Percentiles rank a stretch among this genome's conserved stretches.
These are phyloP conservation scores for Myxozyma monticola DNA, from an alignment of 805 yeast species.

Conservation along the genomic window DNA sequence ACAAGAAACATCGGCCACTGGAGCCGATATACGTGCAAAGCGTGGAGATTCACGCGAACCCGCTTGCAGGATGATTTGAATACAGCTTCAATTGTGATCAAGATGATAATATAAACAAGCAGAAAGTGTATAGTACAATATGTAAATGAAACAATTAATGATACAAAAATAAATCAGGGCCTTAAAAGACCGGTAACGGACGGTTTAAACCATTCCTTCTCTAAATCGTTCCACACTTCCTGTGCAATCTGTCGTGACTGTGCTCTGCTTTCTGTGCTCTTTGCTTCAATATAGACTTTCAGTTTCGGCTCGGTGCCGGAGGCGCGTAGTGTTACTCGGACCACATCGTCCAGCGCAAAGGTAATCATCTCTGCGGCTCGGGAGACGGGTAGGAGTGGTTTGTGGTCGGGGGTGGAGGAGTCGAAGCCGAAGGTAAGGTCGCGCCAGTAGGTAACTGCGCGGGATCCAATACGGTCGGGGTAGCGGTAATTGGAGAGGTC, in stretches of 20 bases:
- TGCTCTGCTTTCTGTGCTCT: slow-evolving; percentile 46
- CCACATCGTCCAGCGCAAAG: slow-evolving; percentile 49
- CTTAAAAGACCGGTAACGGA: slow-evolving; percentile 44
- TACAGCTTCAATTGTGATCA: no score
- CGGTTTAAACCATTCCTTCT: slow-evolving; percentile 76
- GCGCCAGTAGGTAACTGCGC: slow-evolving; percentile 65
- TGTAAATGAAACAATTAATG: neutral
- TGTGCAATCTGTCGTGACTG: slow-evolving; percentile 48
- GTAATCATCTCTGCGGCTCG: slow-evolving; percentile 85
- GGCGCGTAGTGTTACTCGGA: slow-evolving; percentile 84
- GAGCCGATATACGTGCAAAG: slow-evolving; percentile 37
- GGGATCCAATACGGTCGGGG: slow-evolving; percentile 58
- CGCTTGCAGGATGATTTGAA: slow-evolving; percentile 43
- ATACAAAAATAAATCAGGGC: slow-evolving; percentile 6
- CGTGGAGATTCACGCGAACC: slow-evolving; percentile 48
- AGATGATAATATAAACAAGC: no score
- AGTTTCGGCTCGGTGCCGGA: slow-evolving; percentile 97
- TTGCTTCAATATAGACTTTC: slow-evolving; percentile 86
- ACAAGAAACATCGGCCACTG: slow-evolving; percentile 44
- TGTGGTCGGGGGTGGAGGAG: slow-evolving; percentile 56
- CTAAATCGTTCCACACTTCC: slow-evolving; percentile 65
- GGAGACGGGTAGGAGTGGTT: slow-evolving; percentile 71
- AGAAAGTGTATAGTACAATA: neutral
- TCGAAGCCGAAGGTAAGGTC: slow-evolving; percentile 85
- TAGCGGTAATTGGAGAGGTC: slow-evolving; percentile 33